These are phyloP conservation scores for Jasminum sambac DNA, from an alignment of 257 asterid genomes.

Conservation along the genomic window DNA sequence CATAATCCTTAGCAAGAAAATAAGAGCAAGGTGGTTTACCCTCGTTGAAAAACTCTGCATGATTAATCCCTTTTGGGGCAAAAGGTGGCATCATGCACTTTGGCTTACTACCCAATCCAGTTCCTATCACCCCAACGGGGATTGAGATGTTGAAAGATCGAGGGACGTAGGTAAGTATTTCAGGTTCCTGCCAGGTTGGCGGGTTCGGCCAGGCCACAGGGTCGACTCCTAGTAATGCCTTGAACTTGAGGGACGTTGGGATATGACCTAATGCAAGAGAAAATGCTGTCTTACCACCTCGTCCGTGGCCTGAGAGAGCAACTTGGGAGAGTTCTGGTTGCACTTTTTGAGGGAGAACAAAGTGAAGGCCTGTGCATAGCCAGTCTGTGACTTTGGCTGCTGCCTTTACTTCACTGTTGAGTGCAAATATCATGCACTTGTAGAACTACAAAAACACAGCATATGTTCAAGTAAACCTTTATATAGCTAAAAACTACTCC, in stretches of 20 bases:
- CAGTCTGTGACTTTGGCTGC: constrained; percentile 33
- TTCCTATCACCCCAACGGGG: constrained; percentile 57
- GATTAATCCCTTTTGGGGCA: constrained; percentile 63
- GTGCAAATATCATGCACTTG: constrained; percentile 33
- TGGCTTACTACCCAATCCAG: constrained; percentile 49
- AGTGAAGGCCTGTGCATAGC: constrained; percentile 24
- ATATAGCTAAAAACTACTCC: too few relatives aligned
- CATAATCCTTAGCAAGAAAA: constrained; percentile 66
- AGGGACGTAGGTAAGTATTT: constrained; percentile 53
- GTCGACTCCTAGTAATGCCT: constrained; percentile 64
- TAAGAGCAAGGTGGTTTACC: constrained; percentile 68
- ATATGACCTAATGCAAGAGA: constrained; percentile 47
- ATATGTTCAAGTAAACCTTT: background rate
- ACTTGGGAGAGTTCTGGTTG: constrained; percentile 43
- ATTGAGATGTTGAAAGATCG: constrained; percentile 44
- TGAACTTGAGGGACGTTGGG: constrained; percentile 41
- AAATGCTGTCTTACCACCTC: constrained; percentile 65
- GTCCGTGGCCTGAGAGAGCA: constrained; percentile 67
- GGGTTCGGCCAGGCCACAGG: constrained; percentile 49
- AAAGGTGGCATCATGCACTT: constrained; percentile 44
- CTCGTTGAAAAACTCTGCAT: constrained; percentile 68
- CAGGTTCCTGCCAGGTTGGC: constrained; percentile 38
- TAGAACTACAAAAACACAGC: constrained; percentile 29
- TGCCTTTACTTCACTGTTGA: constrained; percentile 39
- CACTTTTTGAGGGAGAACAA: constrained; percentile 39